These are phyloP conservation scores for Uronychia binucleata DNA, from an alignment of 73 alveolate genomes.

Conservation along the genomic window DNA sequence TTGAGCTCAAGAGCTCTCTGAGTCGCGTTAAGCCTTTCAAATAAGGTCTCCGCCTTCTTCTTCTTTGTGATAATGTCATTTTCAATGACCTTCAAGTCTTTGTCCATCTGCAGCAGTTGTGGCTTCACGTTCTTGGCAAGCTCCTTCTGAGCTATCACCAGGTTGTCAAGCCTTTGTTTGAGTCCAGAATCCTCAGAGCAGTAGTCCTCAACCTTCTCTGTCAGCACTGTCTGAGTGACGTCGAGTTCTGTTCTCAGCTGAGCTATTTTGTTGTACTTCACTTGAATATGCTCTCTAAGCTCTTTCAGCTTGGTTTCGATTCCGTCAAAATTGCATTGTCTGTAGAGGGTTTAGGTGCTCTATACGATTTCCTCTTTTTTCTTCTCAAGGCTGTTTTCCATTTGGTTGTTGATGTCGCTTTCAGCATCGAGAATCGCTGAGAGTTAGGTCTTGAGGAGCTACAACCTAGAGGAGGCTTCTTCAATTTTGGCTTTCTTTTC, in stretches of 20 bases:
- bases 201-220: constrained; percentile 34
- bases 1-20: constrained; percentile 6
- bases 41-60: constrained; percentile 48
- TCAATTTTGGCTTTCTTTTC: constrained; percentile 9
- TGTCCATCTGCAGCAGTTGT: constrained; percentile 39
- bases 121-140: constrained; percentile 45
- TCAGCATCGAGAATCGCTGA: constrained; percentile 44
- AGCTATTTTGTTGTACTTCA: constrained; percentile 9
- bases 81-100: constrained; percentile 45
- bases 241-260: constrained; percentile 12
- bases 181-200: constrained; percentile 28
- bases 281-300: constrained; percentile 14
- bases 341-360: constrained; percentile 12
- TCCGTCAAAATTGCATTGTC: constrained; percentile 39
- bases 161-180: constrained; percentile 39
- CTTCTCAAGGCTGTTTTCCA: constrained; percentile 12
- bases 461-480: background rate
- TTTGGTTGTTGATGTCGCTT: constrained; percentile 9
- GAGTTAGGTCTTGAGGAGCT: constrained; percentile 3
- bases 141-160: constrained; percentile 27
- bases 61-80: constrained; percentile 21
- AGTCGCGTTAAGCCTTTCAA: constrained; percentile 17
- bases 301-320: constrained; percentile 12
- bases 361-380: constrained; percentile 46
- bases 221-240: constrained; percentile 21